Base-by-base conservation (phyloP, 2,329 filamentous ascomycete genomes). In the Madurella fahalii region DNA sequence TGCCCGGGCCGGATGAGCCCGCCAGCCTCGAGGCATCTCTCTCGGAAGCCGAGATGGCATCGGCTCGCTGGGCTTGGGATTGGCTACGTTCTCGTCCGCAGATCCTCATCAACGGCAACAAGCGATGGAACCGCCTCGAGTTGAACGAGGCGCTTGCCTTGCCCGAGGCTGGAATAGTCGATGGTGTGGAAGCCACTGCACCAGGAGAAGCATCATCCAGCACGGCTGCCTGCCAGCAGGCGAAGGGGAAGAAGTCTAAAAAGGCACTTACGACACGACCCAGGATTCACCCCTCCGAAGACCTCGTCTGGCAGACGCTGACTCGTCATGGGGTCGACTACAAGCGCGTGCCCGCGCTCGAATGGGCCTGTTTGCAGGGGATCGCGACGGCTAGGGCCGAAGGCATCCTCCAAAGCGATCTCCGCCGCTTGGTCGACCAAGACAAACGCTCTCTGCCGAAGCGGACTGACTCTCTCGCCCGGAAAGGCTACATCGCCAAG, bases 371-470 rank as follows among this genome's bases (percentile, higher is more conserved):
- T 2, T 72, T 85, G 9, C 70, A 82, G 16, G 80, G 79, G 16
- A 83, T 85, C 52, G 82, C 81, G 17, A 79, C 78, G 0, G 75
- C 73, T 13, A 78, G 75, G 49, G 70, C 74, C 8, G 69, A 77
- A 5, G 83, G 83, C 4, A 84, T 85, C 42, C 68, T 84, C 13
- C 83, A 86, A 67, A 80, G 79, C 40, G 81, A 85, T 54, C 72
- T 85, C 20, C 78, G 79, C 15, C 75, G 77, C 17, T 69, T 83
- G 1, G 80, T 81, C 12, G 75, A 77, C 18, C 83, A 85, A 64
- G 83, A 85, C 66, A 85, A 85, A 64, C 77, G 82, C 48, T 85
- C 82, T 1, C 75, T 85, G 1, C 82, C 83, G 2, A 82, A 80
- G 54, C 73, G 83, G 34, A 86, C 83, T 0, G 81, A 84, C 58